These are phyloP conservation scores for Lepiota brunneoincarnata DNA, from an alignment of 768 basidiomycete species.

Conservation along the genomic window DNA sequence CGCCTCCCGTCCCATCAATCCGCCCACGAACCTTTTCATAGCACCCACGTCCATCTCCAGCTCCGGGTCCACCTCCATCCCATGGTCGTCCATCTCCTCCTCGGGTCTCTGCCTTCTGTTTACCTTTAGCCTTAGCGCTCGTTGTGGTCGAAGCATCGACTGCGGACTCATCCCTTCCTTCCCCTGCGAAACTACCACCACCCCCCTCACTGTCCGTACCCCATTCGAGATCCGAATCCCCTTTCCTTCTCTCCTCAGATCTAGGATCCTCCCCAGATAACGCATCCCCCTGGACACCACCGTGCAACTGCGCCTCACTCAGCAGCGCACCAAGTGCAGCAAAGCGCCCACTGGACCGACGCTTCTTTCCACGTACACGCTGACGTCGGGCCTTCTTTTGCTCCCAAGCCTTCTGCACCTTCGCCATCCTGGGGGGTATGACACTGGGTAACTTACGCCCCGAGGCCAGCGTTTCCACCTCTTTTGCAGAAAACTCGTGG, in stretches of 20 bases:
- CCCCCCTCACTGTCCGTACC: conserved; percentile 43
- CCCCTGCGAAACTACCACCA: conserved; percentile 23
- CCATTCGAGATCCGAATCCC: conserved; percentile 71
- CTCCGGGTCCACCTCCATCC: conserved; percentile 68
- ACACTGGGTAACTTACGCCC: conserved; percentile 16
- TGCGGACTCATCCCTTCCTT: conserved; percentile 29
- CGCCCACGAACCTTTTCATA: conserved; percentile 52
- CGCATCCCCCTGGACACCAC: conserved; percentile 24
- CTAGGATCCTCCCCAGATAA: conserved; percentile 35
- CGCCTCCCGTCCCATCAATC: conserved; percentile 43
- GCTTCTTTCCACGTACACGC: not conserved
- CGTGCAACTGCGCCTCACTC: conserved; percentile 49
- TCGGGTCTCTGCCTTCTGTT: conserved; percentile 19
- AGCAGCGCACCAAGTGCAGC: conserved; percentile 52
- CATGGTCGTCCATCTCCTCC: conserved; percentile 28
- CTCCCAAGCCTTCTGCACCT: conserved; percentile 23
- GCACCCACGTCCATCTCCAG: conserved; percentile 40
- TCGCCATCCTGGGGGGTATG: conserved; percentile 26
- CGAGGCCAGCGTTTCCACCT: not conserved
- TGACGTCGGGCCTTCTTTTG: conserved; percentile 15
- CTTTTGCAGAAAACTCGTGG: conserved; percentile 1
- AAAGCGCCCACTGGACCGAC: conserved; percentile 28
- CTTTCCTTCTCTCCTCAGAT: conserved; percentile 51
- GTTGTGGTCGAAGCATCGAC: conserved; percentile 23
- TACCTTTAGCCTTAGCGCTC: conserved; percentile 17